Evolutionary conservation across 2,329 filamentous ascomycete species (phyloP).

Genomic region (Xylariaceae sp.): DNA sequence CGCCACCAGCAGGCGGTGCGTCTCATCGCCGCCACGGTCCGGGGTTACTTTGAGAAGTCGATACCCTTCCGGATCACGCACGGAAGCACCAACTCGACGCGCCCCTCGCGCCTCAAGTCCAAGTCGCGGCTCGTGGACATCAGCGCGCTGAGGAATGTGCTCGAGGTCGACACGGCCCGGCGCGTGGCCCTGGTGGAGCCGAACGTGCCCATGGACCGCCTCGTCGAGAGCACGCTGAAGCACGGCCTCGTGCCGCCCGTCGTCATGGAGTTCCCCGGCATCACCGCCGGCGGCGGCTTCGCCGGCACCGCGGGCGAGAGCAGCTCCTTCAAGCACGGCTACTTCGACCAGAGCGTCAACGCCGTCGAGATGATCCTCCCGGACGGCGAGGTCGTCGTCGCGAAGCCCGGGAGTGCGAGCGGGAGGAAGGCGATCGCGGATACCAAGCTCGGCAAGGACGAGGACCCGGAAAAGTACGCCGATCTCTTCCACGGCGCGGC

Average conservation of each 20-base stretch:
- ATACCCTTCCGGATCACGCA: constrained; percentile 69
- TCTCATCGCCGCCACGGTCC: constrained; percentile 43
- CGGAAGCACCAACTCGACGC: constrained; percentile 72
- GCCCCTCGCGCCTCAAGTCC: constrained; percentile 40
- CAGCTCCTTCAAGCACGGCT: constrained; percentile 63
- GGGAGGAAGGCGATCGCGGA: background rate
- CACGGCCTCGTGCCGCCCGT: constrained; percentile 64
- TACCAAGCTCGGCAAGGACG: constrained; percentile 11
- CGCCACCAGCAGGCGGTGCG: constrained; percentile 44
- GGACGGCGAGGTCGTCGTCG: constrained; percentile 56
- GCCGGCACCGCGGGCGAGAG: constrained; percentile 68
- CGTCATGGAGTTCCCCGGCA: constrained; percentile 72
- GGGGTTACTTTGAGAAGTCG: constrained; percentile 41
- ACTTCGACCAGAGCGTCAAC: constrained; percentile 62
- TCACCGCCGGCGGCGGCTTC: constrained; percentile 67
- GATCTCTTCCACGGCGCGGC: constrained; percentile 63
- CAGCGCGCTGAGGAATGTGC: constrained; percentile 55
- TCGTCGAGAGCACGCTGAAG: constrained; percentile 60
- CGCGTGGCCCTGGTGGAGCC: constrained; percentile 65
- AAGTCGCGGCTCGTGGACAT: constrained; percentile 55
- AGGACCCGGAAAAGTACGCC: constrained; percentile 21
- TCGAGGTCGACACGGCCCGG: constrained; percentile 51
- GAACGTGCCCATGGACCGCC: constrained; percentile 68
- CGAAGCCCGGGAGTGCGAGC: constrained; percentile 31
- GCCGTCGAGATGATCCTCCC: constrained; percentile 65